Percentiles rank a stretch among this genome's conserved stretches.
phyloP scores from a whole-genome alignment of 352 stramenopile species.

The Globisporangium parvum region DNA sequence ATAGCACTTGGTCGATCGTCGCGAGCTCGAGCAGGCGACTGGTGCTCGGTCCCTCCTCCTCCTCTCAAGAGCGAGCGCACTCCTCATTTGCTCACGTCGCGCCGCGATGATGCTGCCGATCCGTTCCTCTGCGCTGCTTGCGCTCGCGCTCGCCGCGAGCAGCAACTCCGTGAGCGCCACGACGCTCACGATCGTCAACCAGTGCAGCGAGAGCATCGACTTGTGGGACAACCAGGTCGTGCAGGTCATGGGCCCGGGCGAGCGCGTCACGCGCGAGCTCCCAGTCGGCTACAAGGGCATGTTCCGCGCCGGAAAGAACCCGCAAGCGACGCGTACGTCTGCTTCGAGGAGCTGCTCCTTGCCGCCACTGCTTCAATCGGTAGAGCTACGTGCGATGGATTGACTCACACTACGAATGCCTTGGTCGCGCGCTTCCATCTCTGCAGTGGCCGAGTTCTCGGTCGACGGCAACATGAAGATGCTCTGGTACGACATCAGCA shows the following conservation, averaged over 20 bases:
- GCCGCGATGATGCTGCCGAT: no score
- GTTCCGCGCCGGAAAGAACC: conserved; percentile 10
- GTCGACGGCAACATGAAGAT: conserved; percentile 20
- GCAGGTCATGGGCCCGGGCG: background rate
- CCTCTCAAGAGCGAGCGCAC: no score
- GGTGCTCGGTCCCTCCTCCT: no score
- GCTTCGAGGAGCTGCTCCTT: background rate
- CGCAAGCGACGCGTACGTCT: conserved; percentile 14
- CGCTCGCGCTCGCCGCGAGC: background rate
- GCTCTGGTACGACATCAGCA: conserved; percentile 36
- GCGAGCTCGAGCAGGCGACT: no score
- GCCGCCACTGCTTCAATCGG: background rate
- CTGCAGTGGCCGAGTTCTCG: conserved; percentile 38
- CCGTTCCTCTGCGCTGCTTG: no score
- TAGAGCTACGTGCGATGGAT: no score
- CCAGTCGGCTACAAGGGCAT: conserved; percentile 4
- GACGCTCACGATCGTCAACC: conserved; percentile 9
- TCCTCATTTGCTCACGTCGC: no score
- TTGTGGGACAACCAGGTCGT: conserved; percentile 7
- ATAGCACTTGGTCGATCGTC: no score
- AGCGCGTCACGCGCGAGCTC: conserved; percentile 10
- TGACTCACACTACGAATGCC: no score
- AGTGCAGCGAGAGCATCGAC: conserved; percentile 12
- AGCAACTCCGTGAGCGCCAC: background rate
- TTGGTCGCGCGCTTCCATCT: no score